phyloP scores from a whole-genome alignment of 331 rosid species.

The Quercus lobata region DNA sequence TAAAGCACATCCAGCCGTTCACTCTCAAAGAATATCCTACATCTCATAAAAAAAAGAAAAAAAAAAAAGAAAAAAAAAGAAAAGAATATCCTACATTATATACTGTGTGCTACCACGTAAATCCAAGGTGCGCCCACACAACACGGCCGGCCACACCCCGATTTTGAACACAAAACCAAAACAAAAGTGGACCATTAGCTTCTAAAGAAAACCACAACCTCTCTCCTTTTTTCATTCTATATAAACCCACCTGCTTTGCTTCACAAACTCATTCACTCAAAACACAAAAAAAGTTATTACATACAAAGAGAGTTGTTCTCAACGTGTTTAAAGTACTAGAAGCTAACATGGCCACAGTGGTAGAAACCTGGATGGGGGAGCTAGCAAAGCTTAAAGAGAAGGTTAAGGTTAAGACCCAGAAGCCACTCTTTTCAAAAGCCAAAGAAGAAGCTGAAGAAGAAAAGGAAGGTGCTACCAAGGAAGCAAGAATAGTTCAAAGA shows the following conservation, averaged over 20 bases:
- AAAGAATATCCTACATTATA: conserved; percentile 21
- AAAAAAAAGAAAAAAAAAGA: no score
- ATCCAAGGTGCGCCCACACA: conserved; percentile 11
- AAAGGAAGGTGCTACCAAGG: conserved; percentile 9
- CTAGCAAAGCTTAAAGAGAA: conserved; percentile 54
- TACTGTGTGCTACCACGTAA: conserved; percentile 27
- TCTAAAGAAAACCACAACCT: not conserved
- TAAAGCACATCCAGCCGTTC: conserved; percentile 7
- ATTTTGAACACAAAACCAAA: not conserved
- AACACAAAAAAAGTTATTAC: not conserved
- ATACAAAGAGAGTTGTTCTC: not conserved
- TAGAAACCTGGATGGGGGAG: conserved; percentile 69
- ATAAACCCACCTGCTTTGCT: not conserved
- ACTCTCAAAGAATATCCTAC: conserved; percentile 25
- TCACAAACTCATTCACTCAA: not conserved
- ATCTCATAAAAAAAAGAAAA: not conserved
- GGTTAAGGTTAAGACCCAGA: conserved; percentile 32
- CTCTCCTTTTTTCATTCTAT: not conserved
- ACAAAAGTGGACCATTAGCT: not conserved
- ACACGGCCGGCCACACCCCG: not conserved
- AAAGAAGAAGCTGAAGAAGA: conserved; percentile 21
- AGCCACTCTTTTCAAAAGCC: conserved; percentile 16
- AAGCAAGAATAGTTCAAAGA: conserved; percentile 12
- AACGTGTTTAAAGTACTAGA: not conserved
- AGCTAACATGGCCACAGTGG: conserved; percentile 57